Evolutionary conservation across 2,329 filamentous ascomycete species (phyloP).

Genomic region (Aspergillus quadrilineatus): DNA sequence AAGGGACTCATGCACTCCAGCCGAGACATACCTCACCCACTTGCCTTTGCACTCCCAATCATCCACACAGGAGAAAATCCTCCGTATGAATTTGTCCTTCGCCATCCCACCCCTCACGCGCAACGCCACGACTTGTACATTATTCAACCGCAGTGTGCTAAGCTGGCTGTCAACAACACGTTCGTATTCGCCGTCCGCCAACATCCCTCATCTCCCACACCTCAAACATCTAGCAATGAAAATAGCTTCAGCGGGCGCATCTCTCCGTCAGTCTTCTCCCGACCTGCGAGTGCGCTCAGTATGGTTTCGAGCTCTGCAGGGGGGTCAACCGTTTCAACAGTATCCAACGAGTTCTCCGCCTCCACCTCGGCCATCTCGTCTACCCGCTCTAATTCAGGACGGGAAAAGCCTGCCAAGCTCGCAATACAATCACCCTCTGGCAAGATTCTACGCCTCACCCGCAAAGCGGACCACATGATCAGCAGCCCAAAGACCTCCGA

Average conservation of each 20-base stretch:
- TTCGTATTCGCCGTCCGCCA: slow-evolving; percentile 97
- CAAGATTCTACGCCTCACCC: slow-evolving; percentile 75
- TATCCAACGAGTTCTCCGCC: slow-evolving; percentile 43
- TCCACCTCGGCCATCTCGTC: slow-evolving; percentile 57
- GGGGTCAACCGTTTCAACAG: slow-evolving; percentile 51
- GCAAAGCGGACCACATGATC: slow-evolving; percentile 49
- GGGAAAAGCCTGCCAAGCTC: slow-evolving; percentile 84
- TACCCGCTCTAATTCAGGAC: slow-evolving; percentile 31
- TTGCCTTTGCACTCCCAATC: slow-evolving; percentile 87
- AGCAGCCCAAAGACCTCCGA: slow-evolving; percentile 32
- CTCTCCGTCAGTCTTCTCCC: slow-evolving; percentile 53
- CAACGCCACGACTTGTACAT: slow-evolving; percentile 96
- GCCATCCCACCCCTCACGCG: slow-evolving; percentile 96
- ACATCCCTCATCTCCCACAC: slow-evolving; percentile 67
- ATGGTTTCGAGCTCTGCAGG: slow-evolving; percentile 58
- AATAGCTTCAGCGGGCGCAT: slow-evolving; percentile 43
- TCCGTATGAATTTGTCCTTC: slow-evolving; percentile 85
- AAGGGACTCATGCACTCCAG: slow-evolving; percentile 96
- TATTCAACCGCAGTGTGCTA: slow-evolving; percentile 88
- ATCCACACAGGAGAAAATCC: slow-evolving; percentile 90
- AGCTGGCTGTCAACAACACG: slow-evolving; percentile 89
- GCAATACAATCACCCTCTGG: slow-evolving; percentile 92
- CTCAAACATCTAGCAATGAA: slow-evolving; percentile 38
- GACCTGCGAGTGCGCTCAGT: slow-evolving; percentile 60
- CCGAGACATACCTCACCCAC: slow-evolving; percentile 89